A percentile compares a stretch with the other conserved stretches of the same genome.
phyloP scores from a whole-genome alignment of 2,329 filamentous ascomycete genomes.

The Aspergillus spinulosporus region DNA sequence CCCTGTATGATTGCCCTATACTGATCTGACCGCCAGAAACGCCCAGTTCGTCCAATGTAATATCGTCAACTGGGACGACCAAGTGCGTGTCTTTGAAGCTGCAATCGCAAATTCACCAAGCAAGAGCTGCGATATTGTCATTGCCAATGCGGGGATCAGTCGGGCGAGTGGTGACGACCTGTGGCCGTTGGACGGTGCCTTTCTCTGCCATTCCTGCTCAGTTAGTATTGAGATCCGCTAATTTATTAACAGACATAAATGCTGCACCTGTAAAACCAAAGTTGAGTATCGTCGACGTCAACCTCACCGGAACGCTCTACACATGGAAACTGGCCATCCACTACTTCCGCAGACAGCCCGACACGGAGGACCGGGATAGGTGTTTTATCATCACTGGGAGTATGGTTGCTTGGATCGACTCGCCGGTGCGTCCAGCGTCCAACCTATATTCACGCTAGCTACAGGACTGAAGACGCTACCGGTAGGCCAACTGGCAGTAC shows the following conservation, averaged over 20 bases:
- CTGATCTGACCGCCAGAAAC: slow-evolving; percentile 8
- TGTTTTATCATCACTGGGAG: slow-evolving; percentile 54
- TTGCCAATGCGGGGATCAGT: slow-evolving; percentile 51
- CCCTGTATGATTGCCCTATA: background rate
- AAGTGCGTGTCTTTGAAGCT: slow-evolving; percentile 44
- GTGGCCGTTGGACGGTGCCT: slow-evolving; percentile 39
- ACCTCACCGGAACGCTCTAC: slow-evolving; percentile 46
- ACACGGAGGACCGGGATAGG: slow-evolving; percentile 43
- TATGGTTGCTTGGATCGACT: slow-evolving; percentile 52
- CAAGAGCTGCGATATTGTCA: slow-evolving; percentile 48
- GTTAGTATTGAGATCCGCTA: background rate
- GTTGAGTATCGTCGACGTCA: slow-evolving; percentile 45
- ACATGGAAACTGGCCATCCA: slow-evolving; percentile 51
- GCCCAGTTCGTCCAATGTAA: slow-evolving; percentile 45
- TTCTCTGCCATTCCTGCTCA: background rate
- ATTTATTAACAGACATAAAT: slow-evolving; percentile 16
- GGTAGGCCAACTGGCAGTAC: slow-evolving; percentile 41
- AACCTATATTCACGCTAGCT: too few species aligned
- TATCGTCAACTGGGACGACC: slow-evolving; percentile 47
- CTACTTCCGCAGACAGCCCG: slow-evolving; percentile 47
- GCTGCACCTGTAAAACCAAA: slow-evolving; percentile 37
- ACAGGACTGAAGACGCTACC: too few species aligned
- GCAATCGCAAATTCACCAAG: slow-evolving; percentile 40
- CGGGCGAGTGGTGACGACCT: slow-evolving; percentile 38
- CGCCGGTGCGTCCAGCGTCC: slow-evolving; percentile 28